phyloP scores from a whole-genome alignment of 768 basidiomycete species.

The Cyclocybe cylindracea region DNA sequence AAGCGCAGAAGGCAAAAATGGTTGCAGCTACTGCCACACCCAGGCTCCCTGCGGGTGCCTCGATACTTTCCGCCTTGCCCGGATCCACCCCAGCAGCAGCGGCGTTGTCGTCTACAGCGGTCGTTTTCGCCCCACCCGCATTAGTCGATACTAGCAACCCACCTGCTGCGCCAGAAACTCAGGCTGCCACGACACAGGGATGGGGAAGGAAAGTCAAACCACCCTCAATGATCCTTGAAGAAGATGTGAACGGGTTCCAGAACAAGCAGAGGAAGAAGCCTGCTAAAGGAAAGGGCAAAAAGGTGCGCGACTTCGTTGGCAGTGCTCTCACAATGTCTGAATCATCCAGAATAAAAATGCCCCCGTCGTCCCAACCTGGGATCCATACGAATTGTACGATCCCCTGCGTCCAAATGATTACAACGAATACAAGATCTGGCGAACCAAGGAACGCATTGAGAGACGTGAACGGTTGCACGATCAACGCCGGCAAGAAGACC shows the following conservation, averaged over 20 bases:
- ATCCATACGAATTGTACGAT: slow-evolving; percentile 80
- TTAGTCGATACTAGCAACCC: slow-evolving; percentile 42
- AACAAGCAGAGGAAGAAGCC: slow-evolving; percentile 55
- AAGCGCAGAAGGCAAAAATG: slow-evolving; percentile 57
- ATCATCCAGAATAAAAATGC: slow-evolving; percentile 57
- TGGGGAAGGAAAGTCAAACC: slow-evolving; percentile 92
- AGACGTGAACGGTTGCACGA: slow-evolving; percentile 66
- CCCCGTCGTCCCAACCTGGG: slow-evolving; percentile 61
- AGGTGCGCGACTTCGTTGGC: slow-evolving; percentile 39
- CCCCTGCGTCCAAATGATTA: slow-evolving; percentile 86
- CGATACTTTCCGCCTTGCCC: slow-evolving; percentile 44
- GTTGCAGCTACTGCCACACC: slow-evolving; percentile 26
- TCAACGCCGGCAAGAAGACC: slow-evolving; percentile 55
- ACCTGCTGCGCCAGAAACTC: slow-evolving; percentile 11
- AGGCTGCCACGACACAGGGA: slow-evolving; percentile 48
- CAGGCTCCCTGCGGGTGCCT: slow-evolving; percentile 64
- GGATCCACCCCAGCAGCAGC: slow-evolving; percentile 16
- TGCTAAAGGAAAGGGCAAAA: slow-evolving; percentile 61
- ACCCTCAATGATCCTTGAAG: slow-evolving; percentile 87
- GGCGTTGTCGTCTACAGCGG: slow-evolving; percentile 54
- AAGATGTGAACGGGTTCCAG: slow-evolving; percentile 86
- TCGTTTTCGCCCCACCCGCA: slow-evolving; percentile 71
- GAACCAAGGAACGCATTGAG: slow-evolving; percentile 74
- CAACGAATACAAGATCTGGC: slow-evolving; percentile 84
- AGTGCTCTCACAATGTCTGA: not conserved